Conservation (phyloP, 768 basidiomycete species). For the Boletus reticulatus region DNA sequence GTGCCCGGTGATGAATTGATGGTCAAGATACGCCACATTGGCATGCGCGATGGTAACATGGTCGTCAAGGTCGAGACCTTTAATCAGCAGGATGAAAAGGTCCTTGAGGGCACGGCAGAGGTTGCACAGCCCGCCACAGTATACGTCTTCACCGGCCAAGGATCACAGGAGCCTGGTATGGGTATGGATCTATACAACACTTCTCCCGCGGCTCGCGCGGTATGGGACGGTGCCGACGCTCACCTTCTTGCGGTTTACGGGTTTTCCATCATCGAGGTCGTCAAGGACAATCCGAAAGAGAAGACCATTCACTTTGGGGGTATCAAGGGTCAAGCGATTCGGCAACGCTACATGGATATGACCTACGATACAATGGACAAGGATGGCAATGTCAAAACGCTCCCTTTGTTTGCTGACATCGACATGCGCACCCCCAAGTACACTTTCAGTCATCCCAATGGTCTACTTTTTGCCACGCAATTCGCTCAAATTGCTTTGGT, state of each 20-base stretch:
- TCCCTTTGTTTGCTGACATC: slow-evolving; percentile 95
- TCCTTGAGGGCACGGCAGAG: slow-evolving; percentile 89
- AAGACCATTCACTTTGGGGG: slow-evolving; percentile 99
- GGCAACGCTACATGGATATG: slow-evolving; percentile 99
- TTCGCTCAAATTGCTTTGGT: slow-evolving; percentile 99
- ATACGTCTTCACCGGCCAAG: slow-evolving; percentile 98
- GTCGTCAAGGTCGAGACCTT: slow-evolving; percentile 85
- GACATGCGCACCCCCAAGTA: slow-evolving; percentile 92
- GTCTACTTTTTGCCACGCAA: slow-evolving; percentile 95
- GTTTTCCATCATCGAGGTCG: slow-evolving; percentile 98
- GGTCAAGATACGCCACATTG: slow-evolving; percentile 85
- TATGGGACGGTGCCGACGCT: slow-evolving; percentile 95
- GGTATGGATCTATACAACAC: slow-evolving; percentile 97
- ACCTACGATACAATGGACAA: slow-evolving; percentile 96
- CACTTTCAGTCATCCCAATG: slow-evolving; percentile 96
- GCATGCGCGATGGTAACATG: slow-evolving; percentile 92
- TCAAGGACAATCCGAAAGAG: slow-evolving; percentile 97
- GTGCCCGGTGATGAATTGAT: slow-evolving; percentile 84
- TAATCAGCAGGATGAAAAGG: slow-evolving; percentile 86
- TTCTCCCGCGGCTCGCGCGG: slow-evolving; percentile 91
- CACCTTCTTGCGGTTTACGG: slow-evolving; percentile 95
- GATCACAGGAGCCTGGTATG: slow-evolving; percentile 98
- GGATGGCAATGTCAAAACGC: slow-evolving; percentile 93
- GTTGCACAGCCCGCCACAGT: slow-evolving; percentile 90
- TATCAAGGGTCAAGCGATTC: slow-evolving; percentile 97